A percentile compares a stretch with the other conserved stretches of the same genome.
These are phyloP conservation scores for Malassezia slooffiae DNA, from an alignment of 1,284 basidiomycete species.

Conservation along the genomic window DNA sequence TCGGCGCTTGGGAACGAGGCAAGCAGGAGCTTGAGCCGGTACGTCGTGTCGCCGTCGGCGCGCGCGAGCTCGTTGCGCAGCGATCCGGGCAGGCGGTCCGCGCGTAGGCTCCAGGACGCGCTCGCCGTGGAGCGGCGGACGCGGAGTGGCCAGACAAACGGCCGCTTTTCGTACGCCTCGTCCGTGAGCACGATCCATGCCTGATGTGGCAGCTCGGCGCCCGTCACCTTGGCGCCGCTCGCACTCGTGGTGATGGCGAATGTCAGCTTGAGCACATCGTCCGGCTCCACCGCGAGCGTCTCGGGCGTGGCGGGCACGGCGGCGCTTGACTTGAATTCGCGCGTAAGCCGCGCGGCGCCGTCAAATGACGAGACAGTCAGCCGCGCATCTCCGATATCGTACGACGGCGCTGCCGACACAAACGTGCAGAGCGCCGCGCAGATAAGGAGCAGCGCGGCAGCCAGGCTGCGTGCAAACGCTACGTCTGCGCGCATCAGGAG, in stretches of 20 bases:
- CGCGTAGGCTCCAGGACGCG: constrained; percentile 10
- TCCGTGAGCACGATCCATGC: constrained; percentile 10
- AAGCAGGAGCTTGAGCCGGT: constrained; percentile 1
- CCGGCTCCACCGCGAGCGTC: constrained; percentile 1
- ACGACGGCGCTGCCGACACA: constrained; percentile 1
- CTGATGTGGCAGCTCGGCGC: constrained; percentile 7
- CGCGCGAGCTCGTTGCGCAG: constrained; percentile 1
- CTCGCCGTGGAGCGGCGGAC: constrained; percentile 4
- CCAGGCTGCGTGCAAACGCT: no score
- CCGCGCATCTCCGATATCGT: constrained; percentile 3
- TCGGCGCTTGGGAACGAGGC: constrained; percentile 4
- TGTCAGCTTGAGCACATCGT: constrained; percentile 9
- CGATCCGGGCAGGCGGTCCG: constrained; percentile 4
- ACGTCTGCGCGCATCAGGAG: no score
- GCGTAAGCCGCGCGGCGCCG: constrained; percentile 4
- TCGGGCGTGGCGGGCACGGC: background rate
- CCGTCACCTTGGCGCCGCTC: background rate
- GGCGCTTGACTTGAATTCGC: background rate
- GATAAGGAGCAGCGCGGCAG: no score
- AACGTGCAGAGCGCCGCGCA: background rate
- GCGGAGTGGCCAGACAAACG: constrained; percentile 9
- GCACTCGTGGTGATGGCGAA: background rate
- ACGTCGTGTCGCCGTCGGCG: background rate
- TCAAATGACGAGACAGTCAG: constrained; percentile 12
- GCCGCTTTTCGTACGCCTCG: no score